Conservation (phyloP, 129 eudicot species). For the Chrysanthemum lavandulifolium region DNA sequence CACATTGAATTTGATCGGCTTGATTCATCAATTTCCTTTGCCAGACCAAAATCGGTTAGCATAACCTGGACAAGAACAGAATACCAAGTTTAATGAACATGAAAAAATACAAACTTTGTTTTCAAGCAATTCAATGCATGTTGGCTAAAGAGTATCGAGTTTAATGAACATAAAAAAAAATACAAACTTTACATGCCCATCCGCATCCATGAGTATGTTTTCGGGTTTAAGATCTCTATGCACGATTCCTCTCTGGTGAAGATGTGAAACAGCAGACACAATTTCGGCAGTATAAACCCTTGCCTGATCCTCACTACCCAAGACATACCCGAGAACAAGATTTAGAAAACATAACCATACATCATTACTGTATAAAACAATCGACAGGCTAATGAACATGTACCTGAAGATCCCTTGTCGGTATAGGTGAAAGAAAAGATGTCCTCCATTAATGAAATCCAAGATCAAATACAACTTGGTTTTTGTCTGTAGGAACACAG, state of each 20-base stretch:
- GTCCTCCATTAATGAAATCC: slow-evolving; percentile 95
- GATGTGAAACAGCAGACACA: slow-evolving; percentile 96
- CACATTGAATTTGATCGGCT: slow-evolving; percentile 94
- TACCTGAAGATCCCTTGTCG: slow-evolving; percentile 95
- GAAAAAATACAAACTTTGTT: background rate
- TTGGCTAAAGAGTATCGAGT: slow-evolving; percentile 9
- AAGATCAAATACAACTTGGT: slow-evolving; percentile 87
- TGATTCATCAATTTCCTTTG: slow-evolving; percentile 87
- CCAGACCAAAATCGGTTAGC: slow-evolving; percentile 95
- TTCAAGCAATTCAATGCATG: slow-evolving; percentile 4
- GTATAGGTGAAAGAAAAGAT: slow-evolving; percentile 89
- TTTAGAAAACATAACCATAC: slow-evolving; percentile 28
- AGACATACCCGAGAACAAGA: slow-evolving; percentile 39
- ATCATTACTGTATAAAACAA: slow-evolving; percentile 1
- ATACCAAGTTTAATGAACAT: background rate
- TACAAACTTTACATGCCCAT: slow-evolving; percentile 42
- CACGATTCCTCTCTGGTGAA: slow-evolving; percentile 87
- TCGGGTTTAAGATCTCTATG: slow-evolving; percentile 98
- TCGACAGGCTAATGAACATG: slow-evolving; percentile 13
- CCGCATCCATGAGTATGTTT: slow-evolving; percentile 51
- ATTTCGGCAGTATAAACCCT: slow-evolving; percentile 93
- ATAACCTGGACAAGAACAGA: slow-evolving; percentile 50
- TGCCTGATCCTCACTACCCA: slow-evolving; percentile 95
- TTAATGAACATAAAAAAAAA: slow-evolving; percentile 5
- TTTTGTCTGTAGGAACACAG: slow-evolving; percentile 62